A percentile compares a stretch with the other conserved stretches of the same genome.
Evolutionary conservation across 2,329 filamentous ascomycete species (phyloP).

Genomic region (Lachnellula subtilissima): DNA sequence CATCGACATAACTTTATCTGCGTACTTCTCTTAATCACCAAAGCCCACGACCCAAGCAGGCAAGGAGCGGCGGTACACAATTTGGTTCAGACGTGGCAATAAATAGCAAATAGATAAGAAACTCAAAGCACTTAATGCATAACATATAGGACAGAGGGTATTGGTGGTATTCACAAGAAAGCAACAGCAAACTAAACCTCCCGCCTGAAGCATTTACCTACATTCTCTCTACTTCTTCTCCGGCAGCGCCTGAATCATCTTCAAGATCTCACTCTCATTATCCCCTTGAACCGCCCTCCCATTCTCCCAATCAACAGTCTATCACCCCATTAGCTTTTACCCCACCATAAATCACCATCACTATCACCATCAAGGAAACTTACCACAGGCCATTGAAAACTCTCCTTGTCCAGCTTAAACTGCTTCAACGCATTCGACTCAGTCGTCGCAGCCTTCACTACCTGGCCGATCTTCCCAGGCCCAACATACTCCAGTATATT

Average conservation of each 20-base stretch:
- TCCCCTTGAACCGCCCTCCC: slow-evolving; percentile 75
- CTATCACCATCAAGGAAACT: slow-evolving; percentile 32
- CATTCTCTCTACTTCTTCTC: slow-evolving; percentile 16
- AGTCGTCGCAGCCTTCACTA: slow-evolving; percentile 70
- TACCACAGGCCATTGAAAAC: slow-evolving; percentile 74
- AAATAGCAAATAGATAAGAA: neutral
- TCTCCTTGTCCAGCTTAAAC: slow-evolving; percentile 64
- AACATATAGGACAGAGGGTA: neutral
- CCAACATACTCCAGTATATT: slow-evolving; percentile 83
- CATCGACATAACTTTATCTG: too few relatives aligned
- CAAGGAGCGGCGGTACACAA: neutral
- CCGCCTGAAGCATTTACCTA: slow-evolving; percentile 9
- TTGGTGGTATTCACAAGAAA: neutral
- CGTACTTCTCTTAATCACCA: too few relatives aligned
- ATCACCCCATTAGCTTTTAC: slow-evolving; percentile 23
- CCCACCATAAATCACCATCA: neutral
- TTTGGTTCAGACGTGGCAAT: neutral
- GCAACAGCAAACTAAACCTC: neutral
- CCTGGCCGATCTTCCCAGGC: slow-evolving; percentile 50
- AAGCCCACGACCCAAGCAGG: too few relatives aligned
- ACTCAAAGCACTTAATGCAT: neutral
- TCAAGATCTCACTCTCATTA: slow-evolving; percentile 83
- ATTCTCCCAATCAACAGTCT: slow-evolving; percentile 88
- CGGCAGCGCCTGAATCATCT: slow-evolving; percentile 61
- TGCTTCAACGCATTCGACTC: slow-evolving; percentile 74